Base-by-base conservation (phyloP, 306 rosid genomes). In the Rosa persica region DNA sequence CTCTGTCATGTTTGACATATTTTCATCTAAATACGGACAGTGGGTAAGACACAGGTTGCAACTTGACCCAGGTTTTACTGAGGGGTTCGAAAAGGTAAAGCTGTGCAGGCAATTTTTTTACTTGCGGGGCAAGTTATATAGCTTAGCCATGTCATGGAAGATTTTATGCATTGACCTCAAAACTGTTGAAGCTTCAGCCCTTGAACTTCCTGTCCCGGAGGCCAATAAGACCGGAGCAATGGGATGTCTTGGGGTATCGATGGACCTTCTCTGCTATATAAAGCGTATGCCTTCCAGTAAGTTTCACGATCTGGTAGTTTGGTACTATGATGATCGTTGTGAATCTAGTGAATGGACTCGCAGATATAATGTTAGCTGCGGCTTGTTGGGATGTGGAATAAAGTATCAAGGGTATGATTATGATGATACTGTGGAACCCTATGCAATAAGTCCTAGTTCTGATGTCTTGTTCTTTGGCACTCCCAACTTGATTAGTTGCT, bases 201-300 rank as follows among this genome's bases (percentile, higher is more conserved):
- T 55, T 54, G 39, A 39, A 2, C 11, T 44, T 27, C n/a, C 73
- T 44, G 73, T 43, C 40, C n/a, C n/a, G 23, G 51, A 20, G 67
- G 67, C 25, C 13, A 44, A 55, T 55, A 15, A 55, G 48, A 20
- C 1, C 8, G 52, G 52, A 39, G 36, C 49, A 5, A 54, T 55
- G 67, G 47, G 67, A 39, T 52, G 51, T 38, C 67, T 73, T 73
- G 77, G 77, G 38, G 38, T 69, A 2, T 69, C 73, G 8, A 42
- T 9, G 73, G 73, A 12, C 73, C 9, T 5, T 42, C 51, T 42
- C 30, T 10, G 19, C 19, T 68, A 22, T 22, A 5, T 68, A 2
- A 42, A 43, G 34, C 73, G 52, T 8, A 23, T 57, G 64, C 34
- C 64, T 23, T 68, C 54, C 12, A 23, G 16, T 12, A n/a, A 15